phyloP scores from a whole-genome alignment of 2,329 filamentous ascomycete genomes.

The Penicillium fuscoglaucum region DNA sequence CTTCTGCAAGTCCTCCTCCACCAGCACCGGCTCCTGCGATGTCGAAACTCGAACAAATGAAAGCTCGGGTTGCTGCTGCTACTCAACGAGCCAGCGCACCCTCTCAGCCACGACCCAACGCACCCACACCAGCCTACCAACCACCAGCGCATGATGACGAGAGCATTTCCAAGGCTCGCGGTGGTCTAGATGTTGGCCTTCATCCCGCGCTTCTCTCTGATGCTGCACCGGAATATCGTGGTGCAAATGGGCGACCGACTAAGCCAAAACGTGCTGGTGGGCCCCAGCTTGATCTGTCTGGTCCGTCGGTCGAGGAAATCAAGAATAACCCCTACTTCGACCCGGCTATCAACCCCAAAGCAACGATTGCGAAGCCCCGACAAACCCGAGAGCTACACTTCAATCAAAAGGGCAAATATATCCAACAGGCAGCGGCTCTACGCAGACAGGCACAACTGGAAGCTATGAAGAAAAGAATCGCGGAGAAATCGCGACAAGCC shows the following conservation, averaged over 20 bases:
- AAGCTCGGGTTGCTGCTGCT: conserved; percentile 75
- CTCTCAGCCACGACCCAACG: conserved; percentile 48
- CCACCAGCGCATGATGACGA: conserved; percentile 52
- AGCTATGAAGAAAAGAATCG: conserved; percentile 91
- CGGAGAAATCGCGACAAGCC: conserved; percentile 81
- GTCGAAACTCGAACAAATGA: conserved; percentile 74
- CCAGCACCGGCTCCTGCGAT: conserved; percentile 46
- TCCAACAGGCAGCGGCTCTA: conserved; percentile 86
- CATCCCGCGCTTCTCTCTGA: conserved; percentile 70
- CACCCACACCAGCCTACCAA: conserved; percentile 39
- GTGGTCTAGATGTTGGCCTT: conserved; percentile 72
- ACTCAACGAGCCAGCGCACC: conserved; percentile 53
- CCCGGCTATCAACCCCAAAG: conserved; percentile 62
- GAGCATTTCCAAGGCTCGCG: conserved; percentile 53
- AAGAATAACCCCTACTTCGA: conserved; percentile 82
- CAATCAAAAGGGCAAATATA: conserved; percentile 96
- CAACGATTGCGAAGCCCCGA: conserved; percentile 60
- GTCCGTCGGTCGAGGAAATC: conserved; percentile 58
- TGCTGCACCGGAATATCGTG: conserved; percentile 46
- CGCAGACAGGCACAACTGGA: conserved; percentile 86
- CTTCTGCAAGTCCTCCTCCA: conserved; percentile 39
- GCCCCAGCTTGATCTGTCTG: conserved; percentile 54
- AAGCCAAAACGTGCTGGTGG: conserved; percentile 57
- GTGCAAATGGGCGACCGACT: conserved; percentile 44
- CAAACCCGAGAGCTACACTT: conserved; percentile 78